These are phyloP conservation scores for Talaromyces piceae DNA, from an alignment of 2,329 filamentous ascomycete species.

Conservation along the genomic window DNA sequence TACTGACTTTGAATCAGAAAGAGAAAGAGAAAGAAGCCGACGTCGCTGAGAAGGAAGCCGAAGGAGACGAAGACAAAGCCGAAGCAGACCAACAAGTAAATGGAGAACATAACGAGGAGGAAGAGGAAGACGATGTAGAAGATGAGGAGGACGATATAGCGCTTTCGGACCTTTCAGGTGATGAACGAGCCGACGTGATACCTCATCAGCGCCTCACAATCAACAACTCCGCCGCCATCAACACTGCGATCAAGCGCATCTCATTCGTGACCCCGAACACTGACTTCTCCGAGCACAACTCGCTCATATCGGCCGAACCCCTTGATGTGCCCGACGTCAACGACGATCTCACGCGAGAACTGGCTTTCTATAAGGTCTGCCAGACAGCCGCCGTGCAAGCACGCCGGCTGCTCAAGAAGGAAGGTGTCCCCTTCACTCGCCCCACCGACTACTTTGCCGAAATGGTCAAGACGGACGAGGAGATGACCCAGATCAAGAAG, in stretches of 20 bases:
- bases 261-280: conserved; percentile 51
- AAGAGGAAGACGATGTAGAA: conserved; percentile 55
- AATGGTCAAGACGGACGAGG: conserved; percentile 97
- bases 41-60: conserved; percentile 13
- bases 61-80: conserved; percentile 29
- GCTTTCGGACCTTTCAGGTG: conserved; percentile 74
- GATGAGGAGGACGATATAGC: conserved; percentile 83
- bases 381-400: conserved; percentile 69
- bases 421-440: conserved; percentile 77
- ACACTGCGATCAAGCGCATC: conserved; percentile 65
- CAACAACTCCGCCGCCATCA: conserved; percentile 88
- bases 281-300: conserved; percentile 77
- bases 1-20: not conserved
- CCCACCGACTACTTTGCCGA: conserved; percentile 96
- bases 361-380: conserved; percentile 87
- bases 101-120: conserved; percentile 27
- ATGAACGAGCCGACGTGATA: conserved; percentile 78
- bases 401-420: conserved; percentile 67
- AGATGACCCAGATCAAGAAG: conserved; percentile 94
- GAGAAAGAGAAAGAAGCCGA: conserved; percentile 11
- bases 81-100: conserved; percentile 24
- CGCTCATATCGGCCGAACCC: conserved; percentile 59
- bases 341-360: conserved; percentile 85
- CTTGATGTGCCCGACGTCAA: conserved; percentile 75
- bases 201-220: conserved; percentile 91